Base-by-base conservation (phyloP, 768 basidiomycete genomes). In the Thelephora aurantiotincta region DNA sequence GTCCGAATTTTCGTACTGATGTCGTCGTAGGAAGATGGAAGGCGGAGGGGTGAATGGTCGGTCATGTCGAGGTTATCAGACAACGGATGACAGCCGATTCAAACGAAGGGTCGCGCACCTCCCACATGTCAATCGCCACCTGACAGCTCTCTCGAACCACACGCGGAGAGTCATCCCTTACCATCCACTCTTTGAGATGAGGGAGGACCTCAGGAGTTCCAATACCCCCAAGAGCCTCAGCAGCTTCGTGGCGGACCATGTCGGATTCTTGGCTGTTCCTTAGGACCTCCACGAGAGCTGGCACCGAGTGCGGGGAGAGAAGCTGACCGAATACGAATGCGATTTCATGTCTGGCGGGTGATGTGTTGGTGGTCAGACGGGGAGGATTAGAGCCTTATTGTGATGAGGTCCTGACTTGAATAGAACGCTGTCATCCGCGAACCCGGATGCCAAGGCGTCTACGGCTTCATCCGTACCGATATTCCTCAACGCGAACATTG, bases 231-330 rank as follows among this genome's bases (percentile, higher is more conserved):
- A 99, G 74, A 6, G 96, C 96, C 63, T 99, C 96, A 3, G 96
- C 96, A 20, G 94, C 96, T 63, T 99, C 96, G 55, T 99, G 96
- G 30, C 96, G 78, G 9, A 99, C 96, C 94, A 99, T 98, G 48
- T 92, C 90, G 11, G 82, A 82, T 63, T 98, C 96, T 1, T 66
- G 59, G 1, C 61, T 48, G 53, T 91, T 67, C 53, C 76, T 69
- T n/a, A 99, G 70, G 23, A 94, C 87, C 35, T 73, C 64, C 33
- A 97, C 60, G 30, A 99, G 70, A 0, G 86, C 73, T 9, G 93
- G 91, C 18, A 98, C 85, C 0, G 91, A 84, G 60, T 92, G 80
- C 5, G 82, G 71, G 1, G 89, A 91, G 45, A 89, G 77, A 37
- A 99, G 74, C 67, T 99, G 96, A 11, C 96, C 96, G 58, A 98